Base-by-base conservation (phyloP, 1,139 yeast genomes). In the Suhomyces taliae region DNA sequence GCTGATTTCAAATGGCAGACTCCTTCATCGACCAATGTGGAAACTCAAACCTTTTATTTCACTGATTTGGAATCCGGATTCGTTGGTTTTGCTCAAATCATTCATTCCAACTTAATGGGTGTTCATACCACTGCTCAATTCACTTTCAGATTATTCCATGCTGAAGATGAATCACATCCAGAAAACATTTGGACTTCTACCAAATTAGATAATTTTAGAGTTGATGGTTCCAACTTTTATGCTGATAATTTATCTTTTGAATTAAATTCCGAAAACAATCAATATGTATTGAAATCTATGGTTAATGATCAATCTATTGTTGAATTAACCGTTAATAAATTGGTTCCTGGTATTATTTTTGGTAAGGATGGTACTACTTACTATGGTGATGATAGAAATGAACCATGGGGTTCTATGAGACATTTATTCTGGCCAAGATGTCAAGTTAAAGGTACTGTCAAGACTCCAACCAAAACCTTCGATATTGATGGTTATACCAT, bases 321-420 rank as follows among this genome's bases (percentile, higher is more conserved):
- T 42, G 93, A 90, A 57, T 68, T 93, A 53, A 72, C 65, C 36
- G 68, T 91, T 59, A 76, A 74, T 35, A 78, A 83, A 55, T 66
- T 79, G 41, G 85, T 83, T n/a, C 87, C 88, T 7, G 96, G 97
- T 40, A 85, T 90, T 57, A 89, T 91, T 68, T 87, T 93, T 59
- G 99, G 99, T 58, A 78, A 81, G 42, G 90, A 90, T 61, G 98
- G 98, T 52, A 69, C 78, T 43, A 87, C 97, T 19, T 76, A 78
- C 54, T 93, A 90, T 64, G 99, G 99, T 51, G 87, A 85, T 36
- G 91, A 91, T 62, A 60, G 77, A 19, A 78, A 74, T 34, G 82
- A 87, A 55, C 98, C 98, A 26, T 93, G 99, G 99, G 99, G 99
- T 9, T 77, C 88, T 14, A 90, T 93, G 97, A 83, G 97, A 67